phyloP scores from a whole-genome alignment of 1,284 basidiomycete species.

The Stereum hirsutum region DNA sequence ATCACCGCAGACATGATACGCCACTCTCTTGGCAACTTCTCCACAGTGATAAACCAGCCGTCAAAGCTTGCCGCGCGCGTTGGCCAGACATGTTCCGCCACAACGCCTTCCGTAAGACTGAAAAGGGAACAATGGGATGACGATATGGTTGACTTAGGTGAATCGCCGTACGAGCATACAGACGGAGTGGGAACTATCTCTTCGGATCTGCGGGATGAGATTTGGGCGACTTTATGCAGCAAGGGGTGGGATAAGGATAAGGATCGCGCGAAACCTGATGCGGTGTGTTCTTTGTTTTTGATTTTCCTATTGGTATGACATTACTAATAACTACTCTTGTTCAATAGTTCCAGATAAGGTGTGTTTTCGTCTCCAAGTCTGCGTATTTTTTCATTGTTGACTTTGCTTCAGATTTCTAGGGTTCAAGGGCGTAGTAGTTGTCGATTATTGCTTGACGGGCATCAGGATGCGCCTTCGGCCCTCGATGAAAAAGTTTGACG shows the following conservation, averaged over 20 bases:
- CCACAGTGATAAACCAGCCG: slow-evolving; percentile 42
- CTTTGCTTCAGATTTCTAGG: slow-evolving; percentile 66
- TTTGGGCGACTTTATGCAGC: slow-evolving; percentile 42
- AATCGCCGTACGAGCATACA: slow-evolving; percentile 40
- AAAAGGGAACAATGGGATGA: slow-evolving; percentile 39
- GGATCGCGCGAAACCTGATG: slow-evolving; percentile 35
- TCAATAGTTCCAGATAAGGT: slow-evolving; percentile 60
- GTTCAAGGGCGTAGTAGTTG: slow-evolving; percentile 64
- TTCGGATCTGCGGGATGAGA: slow-evolving; percentile 35
- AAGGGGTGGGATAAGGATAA: slow-evolving; percentile 18
- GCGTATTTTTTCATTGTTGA: too few species aligned
- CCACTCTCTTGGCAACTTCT: slow-evolving; percentile 51
- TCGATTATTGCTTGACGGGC: slow-evolving; percentile 47
- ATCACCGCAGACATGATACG: slow-evolving; percentile 50
- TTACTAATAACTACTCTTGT: not conserved
- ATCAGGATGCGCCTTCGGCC: slow-evolving; percentile 53
- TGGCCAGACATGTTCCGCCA: slow-evolving; percentile 74
- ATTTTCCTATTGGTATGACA: not conserved
- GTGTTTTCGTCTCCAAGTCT: too few species aligned
- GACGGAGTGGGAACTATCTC: slow-evolving; percentile 75
- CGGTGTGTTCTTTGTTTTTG: slow-evolving; percentile 37
- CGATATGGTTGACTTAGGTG: slow-evolving; percentile 34
- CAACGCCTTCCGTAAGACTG: slow-evolving; percentile 56
- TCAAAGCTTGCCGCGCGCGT: slow-evolving; percentile 72
- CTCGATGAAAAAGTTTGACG: slow-evolving; percentile 71